Base-by-base conservation (phyloP, 345 rosid species). In the Anastatica hierochuntica region DNA sequence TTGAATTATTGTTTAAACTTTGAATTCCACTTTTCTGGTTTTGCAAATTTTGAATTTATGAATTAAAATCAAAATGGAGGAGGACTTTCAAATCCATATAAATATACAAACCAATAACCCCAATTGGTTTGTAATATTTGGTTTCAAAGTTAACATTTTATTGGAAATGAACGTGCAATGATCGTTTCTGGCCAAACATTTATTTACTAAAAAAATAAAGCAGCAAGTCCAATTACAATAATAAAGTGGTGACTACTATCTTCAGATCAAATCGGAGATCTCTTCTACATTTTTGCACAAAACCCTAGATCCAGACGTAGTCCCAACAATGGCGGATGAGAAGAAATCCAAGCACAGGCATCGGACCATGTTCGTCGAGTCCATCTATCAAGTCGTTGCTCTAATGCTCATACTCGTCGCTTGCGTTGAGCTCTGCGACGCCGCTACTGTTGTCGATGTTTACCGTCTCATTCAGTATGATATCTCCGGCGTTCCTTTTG, bases 391-490 rank as follows among this genome's bases (percentile, higher is more conserved):
- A 1, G 63, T 88, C 55, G 45, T 88, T 5, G 78, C 95, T 0
- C 70, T 92, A 1, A 64, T 83, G 63, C 77, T 88, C 61, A 64
- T 85, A 27, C 84, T 92, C 60, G 75, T 92, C 3, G 88, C 95
- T 56, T 88, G 85, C 68, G 88, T 79, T 46, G 94, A 92, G 76
- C 98, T 92, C 64, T 83, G 96, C 63, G 95, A 77, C 46, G 96
- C 96, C 1, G 96, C 96, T 61, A 77, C 98, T 43, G 96, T 84
- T 46, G 90, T 92, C 37, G 96, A 92, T 64, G 98, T 88, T 39
- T 92, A 92, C 75, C 98, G 98, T 43, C 78, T 92, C 17, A 88
- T 92, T 38, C 98, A 92, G 52, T 92, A 92, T 34, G 98, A 92
- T 38, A 85, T 88, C 70, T 79, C 96, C 43, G 95, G 98, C 24